These are phyloP conservation scores for Clonostachys byssicola DNA, from an alignment of 2,329 filamentous ascomycete species.

Conservation along the genomic window DNA sequence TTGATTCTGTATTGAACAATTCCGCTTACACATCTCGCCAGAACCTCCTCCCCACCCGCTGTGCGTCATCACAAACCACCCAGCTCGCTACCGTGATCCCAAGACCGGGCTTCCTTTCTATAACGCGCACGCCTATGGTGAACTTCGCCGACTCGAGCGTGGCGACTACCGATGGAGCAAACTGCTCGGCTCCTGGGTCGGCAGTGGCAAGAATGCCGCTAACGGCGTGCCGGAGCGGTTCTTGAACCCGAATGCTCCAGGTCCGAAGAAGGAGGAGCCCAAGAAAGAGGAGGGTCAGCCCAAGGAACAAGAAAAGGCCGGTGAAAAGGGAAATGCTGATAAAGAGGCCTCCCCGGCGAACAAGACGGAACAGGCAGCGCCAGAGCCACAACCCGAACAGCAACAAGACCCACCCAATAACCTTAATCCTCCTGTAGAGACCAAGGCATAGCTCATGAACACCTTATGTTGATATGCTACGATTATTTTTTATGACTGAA, in stretches of 20 bases:
- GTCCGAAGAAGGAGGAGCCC: constrained; percentile 3
- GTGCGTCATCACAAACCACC: constrained; percentile 80
- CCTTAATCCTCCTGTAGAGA: too few species aligned
- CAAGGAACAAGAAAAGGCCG: constrained; percentile 6
- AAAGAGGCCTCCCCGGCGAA: neutral
- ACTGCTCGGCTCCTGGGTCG: constrained; percentile 79
- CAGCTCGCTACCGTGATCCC: constrained; percentile 81
- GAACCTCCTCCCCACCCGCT: constrained; percentile 48
- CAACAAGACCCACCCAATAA: too few species aligned
- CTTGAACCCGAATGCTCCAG: constrained; percentile 26
- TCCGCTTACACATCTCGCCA: constrained; percentile 14
- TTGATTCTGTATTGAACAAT: neutral
- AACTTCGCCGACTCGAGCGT: constrained; percentile 69
- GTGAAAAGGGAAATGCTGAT: constrained; percentile 5
- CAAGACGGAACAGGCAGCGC: neutral
- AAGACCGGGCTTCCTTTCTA: constrained; percentile 78
- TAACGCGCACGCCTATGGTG: constrained; percentile 74
- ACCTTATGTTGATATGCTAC: too few species aligned
- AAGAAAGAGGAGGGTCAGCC: constrained; percentile 11
- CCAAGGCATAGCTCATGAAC: too few species aligned
- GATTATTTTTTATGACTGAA: too few species aligned
- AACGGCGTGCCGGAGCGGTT: constrained; percentile 80
- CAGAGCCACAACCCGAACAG: neutral
- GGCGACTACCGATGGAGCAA: constrained; percentile 81
- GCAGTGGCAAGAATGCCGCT: constrained; percentile 59